Percentiles rank a stretch among this genome's conserved stretches.
Conservation (phyloP, 768 basidiomycete genomes). For the Hebeloma cylindrosporum region DNA sequence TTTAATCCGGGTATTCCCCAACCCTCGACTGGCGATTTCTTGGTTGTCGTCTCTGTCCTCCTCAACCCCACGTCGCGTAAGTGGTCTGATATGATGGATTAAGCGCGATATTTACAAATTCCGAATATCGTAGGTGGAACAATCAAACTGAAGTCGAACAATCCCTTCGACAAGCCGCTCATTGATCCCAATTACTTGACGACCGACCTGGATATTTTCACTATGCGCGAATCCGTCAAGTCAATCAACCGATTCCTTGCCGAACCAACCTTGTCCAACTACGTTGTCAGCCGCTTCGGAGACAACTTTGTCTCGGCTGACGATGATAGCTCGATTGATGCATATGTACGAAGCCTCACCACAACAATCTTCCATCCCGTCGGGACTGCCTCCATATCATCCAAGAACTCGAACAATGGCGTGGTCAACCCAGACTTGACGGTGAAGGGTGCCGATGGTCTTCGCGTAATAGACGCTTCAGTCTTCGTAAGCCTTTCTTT, state of each 20-base stretch:
- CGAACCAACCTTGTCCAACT: conserved; percentile 26
- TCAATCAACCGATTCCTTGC: conserved; percentile 19
- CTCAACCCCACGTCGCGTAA: conserved; percentile 38
- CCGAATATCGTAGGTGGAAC: conserved; percentile 30
- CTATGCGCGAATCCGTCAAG: conserved; percentile 23
- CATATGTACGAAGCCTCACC: conserved; percentile 17
- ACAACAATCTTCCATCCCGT: conserved; percentile 28
- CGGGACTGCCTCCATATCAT: conserved; percentile 30
- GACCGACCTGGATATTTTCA: conserved; percentile 26
- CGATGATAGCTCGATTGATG: conserved; percentile 23
- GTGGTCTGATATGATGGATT: conserved; percentile 1
- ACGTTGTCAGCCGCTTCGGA: conserved; percentile 21
- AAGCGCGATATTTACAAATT: background rate
- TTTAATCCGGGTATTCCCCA: conserved; percentile 12
- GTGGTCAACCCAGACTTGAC: conserved; percentile 32
- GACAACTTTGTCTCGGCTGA: conserved; percentile 11
- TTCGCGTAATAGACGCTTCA: conserved; percentile 35
- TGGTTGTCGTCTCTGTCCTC: conserved; percentile 27
- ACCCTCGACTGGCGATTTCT: conserved; percentile 32
- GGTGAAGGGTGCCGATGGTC: conserved; percentile 29
- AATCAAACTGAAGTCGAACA: conserved; percentile 37
- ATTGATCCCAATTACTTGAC: conserved; percentile 49
- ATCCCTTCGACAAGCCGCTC: conserved; percentile 46
- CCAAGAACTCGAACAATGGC: conserved; percentile 18
- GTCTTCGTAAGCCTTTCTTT: conserved; percentile 22